These are phyloP conservation scores for Xerocomellus intermedius DNA, from an alignment of 768 basidiomycete genomes.

Conservation along the genomic window DNA sequence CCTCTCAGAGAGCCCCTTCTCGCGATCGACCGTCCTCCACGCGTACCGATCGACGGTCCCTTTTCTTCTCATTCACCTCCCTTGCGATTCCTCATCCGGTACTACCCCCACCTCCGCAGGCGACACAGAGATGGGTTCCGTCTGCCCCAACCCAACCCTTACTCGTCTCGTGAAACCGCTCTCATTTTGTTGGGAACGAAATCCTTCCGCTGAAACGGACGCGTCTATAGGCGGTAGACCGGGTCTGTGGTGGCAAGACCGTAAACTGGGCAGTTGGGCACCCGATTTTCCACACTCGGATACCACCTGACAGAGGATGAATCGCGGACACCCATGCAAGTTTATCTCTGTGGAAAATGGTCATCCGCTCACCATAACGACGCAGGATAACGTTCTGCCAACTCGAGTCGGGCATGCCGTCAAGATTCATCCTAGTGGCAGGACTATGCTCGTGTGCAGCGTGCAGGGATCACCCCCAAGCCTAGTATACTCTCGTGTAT, in stretches of 20 bases:
- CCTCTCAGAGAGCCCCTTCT: constrained; percentile 80
- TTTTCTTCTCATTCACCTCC: constrained; percentile 76
- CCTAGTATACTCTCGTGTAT: too few relatives aligned
- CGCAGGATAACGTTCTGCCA: not conserved
- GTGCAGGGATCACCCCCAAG: not conserved
- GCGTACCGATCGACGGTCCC: constrained; percentile 77
- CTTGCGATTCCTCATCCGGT: constrained; percentile 34
- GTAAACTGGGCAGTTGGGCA: constrained; percentile 20
- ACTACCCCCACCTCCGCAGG: not conserved
- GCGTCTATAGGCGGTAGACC: constrained; percentile 29
- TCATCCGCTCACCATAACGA: not conserved
- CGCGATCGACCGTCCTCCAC: constrained; percentile 62
- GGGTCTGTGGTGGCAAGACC: constrained; percentile 41
- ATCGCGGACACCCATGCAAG: not conserved
- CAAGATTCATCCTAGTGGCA: not conserved
- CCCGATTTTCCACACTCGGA: constrained; percentile 6
- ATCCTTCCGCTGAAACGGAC: not conserved
- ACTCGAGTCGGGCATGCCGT: not conserved
- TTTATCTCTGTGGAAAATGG: not conserved
- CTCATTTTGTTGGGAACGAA: constrained; percentile 25
- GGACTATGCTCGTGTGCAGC: not conserved
- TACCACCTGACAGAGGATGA: not conserved
- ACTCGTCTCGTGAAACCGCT: constrained; percentile 20
- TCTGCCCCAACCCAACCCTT: constrained; percentile 26
- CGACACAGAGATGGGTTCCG: constrained; percentile 2